Conservation (phyloP, 1,284 basidiomycete genomes). For the Cystobasidiaceae sp. region DNA sequence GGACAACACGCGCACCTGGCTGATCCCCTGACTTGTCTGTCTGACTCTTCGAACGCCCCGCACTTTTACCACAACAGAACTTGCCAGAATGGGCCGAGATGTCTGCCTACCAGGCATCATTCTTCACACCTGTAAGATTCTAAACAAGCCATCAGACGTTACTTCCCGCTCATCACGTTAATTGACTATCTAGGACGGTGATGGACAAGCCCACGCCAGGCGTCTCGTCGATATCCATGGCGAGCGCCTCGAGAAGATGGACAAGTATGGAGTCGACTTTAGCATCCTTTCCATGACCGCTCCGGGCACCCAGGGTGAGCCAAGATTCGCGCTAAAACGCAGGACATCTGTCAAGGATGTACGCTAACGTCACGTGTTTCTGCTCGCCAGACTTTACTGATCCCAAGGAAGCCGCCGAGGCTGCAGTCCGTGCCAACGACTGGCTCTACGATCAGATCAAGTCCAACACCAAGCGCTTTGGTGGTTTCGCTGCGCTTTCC, state of each 20-base stretch:
- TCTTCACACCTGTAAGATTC: constrained; percentile 27
- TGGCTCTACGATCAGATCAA: constrained; percentile 43
- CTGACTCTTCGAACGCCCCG: not conserved
- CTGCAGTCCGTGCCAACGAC: constrained; percentile 40
- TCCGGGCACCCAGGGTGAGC: constrained; percentile 39
- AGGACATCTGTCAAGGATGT: not conserved
- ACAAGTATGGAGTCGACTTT: constrained; percentile 40
- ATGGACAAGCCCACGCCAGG: constrained; percentile 31
- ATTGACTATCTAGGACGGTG: constrained; percentile 11
- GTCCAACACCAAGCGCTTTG: constrained; percentile 43
- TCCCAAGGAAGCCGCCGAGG: constrained; percentile 38
- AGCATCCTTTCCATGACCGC: constrained; percentile 43
- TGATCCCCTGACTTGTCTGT: not conserved
- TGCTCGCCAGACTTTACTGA: constrained; percentile 39
- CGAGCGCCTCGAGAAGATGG: constrained; percentile 42
- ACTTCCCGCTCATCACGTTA: not conserved
- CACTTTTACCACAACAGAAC: constrained; percentile 14
- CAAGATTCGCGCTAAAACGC: not conserved
- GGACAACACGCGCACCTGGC: not conserved
- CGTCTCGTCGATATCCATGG: constrained; percentile 40
- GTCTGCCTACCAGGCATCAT: constrained; percentile 31
- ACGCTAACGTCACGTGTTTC: not conserved
- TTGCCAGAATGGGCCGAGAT: constrained; percentile 35
- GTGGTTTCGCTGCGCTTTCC: constrained; percentile 45
- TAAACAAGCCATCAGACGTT: not conserved